Base-by-base conservation (phyloP, 139 green algal genomes). In the Microglena sp. region DNA sequence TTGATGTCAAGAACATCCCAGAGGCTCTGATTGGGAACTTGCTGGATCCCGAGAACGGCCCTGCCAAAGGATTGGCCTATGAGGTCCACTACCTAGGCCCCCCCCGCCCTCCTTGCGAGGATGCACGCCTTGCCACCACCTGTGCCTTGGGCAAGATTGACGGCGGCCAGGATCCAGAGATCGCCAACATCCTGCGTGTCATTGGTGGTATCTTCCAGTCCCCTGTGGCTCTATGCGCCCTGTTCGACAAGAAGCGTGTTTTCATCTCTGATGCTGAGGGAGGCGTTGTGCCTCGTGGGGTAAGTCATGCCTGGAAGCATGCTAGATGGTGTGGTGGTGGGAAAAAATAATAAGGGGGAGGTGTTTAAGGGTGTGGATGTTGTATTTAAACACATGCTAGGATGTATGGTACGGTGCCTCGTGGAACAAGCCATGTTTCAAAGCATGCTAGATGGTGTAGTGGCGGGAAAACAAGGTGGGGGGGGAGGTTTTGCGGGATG, bases 1-100 rank as follows among this genome's bases (percentile, higher is more conserved):
- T n/a, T n/a, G n/a, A n/a, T n/a, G n/a, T n/a, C n/a, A n/a, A n/a
- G n/a, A n/a, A n/a, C n/a, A n/a, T n/a, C n/a, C n/a, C n/a, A n/a
- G n/a, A n/a, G n/a, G n/a, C n/a, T n/a, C n/a, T 72, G 0, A 72
- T 72, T 11, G 27, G 34, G 30, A 66, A 72, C 50, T 56, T 67
- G 5, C 57, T 72, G 4, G 45, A 72, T 44, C 61, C 45, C 21
- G 60, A 65, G 35, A 68, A 71, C 44, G 71, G 65, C 3, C 65
- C 71, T 3, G 71, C 65, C 6, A 36, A 62, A 22, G 71, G 66
- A 5, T 29, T 76, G 40, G 57, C 70, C 1, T 76, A 76, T 36
- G 66, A 78, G 67, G 72, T 78, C 15, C 74, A 80, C 35, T 69
- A 72, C 33, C 44, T 77, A 7, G 76, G 76, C 0, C 76, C 76